Base-by-base conservation (phyloP, 148 eudicot species). In the Arctostaphylos glauca region DNA sequence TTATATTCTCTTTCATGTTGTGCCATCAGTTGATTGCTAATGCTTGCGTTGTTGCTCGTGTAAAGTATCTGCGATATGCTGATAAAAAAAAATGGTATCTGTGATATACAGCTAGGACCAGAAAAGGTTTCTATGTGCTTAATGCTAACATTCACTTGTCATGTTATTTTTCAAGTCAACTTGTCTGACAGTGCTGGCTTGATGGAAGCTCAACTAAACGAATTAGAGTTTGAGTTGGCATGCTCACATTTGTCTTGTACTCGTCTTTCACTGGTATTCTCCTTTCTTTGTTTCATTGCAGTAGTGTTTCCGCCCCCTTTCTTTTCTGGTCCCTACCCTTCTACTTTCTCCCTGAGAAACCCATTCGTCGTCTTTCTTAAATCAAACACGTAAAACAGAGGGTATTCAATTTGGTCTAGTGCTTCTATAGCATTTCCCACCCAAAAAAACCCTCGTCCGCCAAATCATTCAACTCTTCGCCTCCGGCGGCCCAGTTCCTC, bases 151-250 rank as follows among this genome's bases (percentile, higher is more conserved):
- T 38, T 58, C 44, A 48, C 13, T 0, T 74, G 59, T 81, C 5
- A 60, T 44, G 46, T 79, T 85, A 52, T 76, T 0, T 15, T 76
- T 80, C 38, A 86, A 91, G 94, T 88, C 52, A 84, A 90, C 46
- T 87, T 92, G 91, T 86, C 96, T 56, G 97, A 93, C n/a, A 92
- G 80, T 81, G 88, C 92, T 81, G 89, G 96, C 56, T 78, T 86
- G 77, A 93, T 86, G 85, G 97, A 94, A 85, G 92, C 97, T 68
- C 90, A 90, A 78, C 21, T 91, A 76, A 87, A 89, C 84, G 97
- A 93, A 71, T 78, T 89, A 53, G 98, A 94, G 88, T 87, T 94
- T 60, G 94, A 93, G 86, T 64, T 93, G 82, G 90, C 91, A n/a
- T 95, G 95, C 18, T 83, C 86, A 9, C 88, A 79, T 71, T 90